These are phyloP conservation scores for Rhododendron williamsianum DNA, from an alignment of 148 eudicot species.

Conservation along the genomic window DNA sequence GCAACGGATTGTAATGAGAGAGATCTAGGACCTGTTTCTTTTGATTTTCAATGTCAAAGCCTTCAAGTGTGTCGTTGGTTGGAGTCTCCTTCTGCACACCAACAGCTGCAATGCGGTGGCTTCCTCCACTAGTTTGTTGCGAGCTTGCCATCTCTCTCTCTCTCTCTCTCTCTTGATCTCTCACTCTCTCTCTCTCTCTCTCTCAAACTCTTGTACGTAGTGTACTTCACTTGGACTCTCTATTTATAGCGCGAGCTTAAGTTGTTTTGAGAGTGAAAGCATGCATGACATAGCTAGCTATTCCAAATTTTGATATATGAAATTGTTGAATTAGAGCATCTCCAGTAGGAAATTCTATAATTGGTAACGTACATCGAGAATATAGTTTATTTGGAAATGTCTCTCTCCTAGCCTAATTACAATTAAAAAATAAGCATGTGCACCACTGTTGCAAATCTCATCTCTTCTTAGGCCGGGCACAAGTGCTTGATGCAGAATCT, in stretches of 20 bases:
- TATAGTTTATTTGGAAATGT: neutral
- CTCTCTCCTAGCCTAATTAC: neutral
- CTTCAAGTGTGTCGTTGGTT: neutral
- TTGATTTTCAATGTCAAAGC: conserved; percentile 27
- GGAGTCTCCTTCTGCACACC: conserved; percentile 7
- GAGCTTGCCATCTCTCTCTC: conserved; percentile 18
- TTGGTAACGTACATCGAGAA: too few species aligned
- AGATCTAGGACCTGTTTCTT: neutral
- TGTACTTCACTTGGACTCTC: neutral
- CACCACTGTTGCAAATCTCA: neutral
- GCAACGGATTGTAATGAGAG: too few species aligned
- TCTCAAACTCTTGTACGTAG: neutral
- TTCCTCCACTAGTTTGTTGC: conserved; percentile 15
- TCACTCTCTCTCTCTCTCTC: too few species aligned
- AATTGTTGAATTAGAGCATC: too few species aligned
- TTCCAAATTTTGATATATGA: too few species aligned
- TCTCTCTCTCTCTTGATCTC: too few species aligned
- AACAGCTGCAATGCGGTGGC: conserved; percentile 35
- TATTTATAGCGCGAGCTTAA: neutral
- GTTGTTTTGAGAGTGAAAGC: neutral
- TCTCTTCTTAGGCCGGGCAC: neutral
- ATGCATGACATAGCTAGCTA: neutral
- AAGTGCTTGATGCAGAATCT: neutral
- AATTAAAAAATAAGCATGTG: neutral
- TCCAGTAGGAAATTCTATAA: too few species aligned